Percentiles rank a stretch among this genome's conserved stretches.
Evolutionary conservation across 2,329 filamentous ascomycete genomes (phyloP).

Genomic region (Anisogramma anomala): DNA sequence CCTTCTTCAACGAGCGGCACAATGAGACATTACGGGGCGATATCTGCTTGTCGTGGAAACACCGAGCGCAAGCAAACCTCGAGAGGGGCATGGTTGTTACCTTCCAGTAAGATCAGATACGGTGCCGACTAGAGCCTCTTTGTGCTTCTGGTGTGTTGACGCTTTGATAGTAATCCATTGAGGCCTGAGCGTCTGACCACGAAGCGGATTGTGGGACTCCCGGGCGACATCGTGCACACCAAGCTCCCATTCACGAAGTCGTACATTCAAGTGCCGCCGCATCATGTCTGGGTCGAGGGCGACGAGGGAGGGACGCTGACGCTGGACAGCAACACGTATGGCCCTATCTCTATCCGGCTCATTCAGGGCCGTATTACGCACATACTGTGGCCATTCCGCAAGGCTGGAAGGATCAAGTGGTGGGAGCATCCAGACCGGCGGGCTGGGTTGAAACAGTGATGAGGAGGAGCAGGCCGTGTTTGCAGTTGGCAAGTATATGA

Average conservation of each 20-base stretch:
- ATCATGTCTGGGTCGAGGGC: slow-evolving; percentile 92
- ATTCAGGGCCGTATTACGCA: slow-evolving; percentile 64
- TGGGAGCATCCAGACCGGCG: slow-evolving; percentile 33
- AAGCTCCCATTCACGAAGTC: slow-evolving; percentile 45
- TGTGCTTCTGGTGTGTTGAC: neutral
- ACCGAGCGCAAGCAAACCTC: slow-evolving; percentile 44
- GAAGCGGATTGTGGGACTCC: slow-evolving; percentile 73
- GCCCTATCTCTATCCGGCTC: slow-evolving; percentile 65
- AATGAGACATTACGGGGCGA: slow-evolving; percentile 44
- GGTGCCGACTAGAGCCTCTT: neutral
- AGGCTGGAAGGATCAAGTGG: slow-evolving; percentile 47
- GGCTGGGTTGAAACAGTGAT: slow-evolving; percentile 5
- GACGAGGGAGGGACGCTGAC: slow-evolving; percentile 63
- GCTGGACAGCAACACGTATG: slow-evolving; percentile 81
- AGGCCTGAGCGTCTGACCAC: slow-evolving; percentile 59
- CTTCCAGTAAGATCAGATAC: slow-evolving; percentile 45
- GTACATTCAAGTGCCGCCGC: slow-evolving; percentile 57
- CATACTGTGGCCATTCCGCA: slow-evolving; percentile 56
- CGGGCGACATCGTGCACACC: slow-evolving; percentile 65
- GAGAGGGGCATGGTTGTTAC: slow-evolving; percentile 65
- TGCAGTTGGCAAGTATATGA: neutral
- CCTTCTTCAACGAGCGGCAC: slow-evolving; percentile 58
- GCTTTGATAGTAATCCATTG: slow-evolving; percentile 48
- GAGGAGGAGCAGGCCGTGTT: neutral
- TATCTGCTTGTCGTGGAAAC: slow-evolving; percentile 47